phyloP scores from a whole-genome alignment of 371 early-diverging fungal species.

The Mucor lusitanicus region DNA sequence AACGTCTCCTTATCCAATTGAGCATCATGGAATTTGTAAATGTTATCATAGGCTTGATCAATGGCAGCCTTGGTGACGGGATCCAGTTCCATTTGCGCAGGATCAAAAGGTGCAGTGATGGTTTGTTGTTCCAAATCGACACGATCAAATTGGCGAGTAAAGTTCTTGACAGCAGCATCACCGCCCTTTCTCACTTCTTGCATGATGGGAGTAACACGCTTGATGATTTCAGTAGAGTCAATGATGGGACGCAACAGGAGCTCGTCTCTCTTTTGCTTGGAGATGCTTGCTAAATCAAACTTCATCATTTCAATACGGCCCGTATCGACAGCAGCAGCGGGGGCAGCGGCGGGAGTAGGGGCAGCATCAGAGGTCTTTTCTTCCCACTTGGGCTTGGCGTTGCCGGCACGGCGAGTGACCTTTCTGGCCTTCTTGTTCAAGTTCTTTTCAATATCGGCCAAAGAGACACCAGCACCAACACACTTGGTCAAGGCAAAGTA shows the following conservation, averaged over 20 bases:
- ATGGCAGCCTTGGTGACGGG: slow-evolving; percentile 80
- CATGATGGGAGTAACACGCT: slow-evolving; percentile 90
- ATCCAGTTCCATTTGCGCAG: slow-evolving; percentile 66
- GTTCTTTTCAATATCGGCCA: slow-evolving; percentile 87
- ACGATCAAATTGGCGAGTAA: slow-evolving; percentile 90
- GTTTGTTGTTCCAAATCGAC: slow-evolving; percentile 74
- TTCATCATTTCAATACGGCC: slow-evolving; percentile 66
- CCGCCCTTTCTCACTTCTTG: slow-evolving; percentile 81
- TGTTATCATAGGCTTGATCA: slow-evolving; percentile 93
- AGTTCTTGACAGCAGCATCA: slow-evolving; percentile 82
- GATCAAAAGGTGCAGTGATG: slow-evolving; percentile 84
- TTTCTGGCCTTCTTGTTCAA: slow-evolving; percentile 83
- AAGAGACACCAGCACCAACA: slow-evolving; percentile 75
- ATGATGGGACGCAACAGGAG: slow-evolving; percentile 92
- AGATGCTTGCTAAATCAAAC: slow-evolving; percentile 51
- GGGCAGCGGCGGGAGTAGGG: slow-evolving; percentile 20
- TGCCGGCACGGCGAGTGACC: slow-evolving; percentile 90
- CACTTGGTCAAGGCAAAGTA: slow-evolving; percentile 95
- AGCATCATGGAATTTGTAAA: slow-evolving; percentile 92
- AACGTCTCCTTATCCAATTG: slow-evolving; percentile 78
- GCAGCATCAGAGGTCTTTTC: slow-evolving; percentile 18
- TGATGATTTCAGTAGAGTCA: slow-evolving; percentile 82
- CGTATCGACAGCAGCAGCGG: background rate
- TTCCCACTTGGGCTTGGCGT: slow-evolving; percentile 85
- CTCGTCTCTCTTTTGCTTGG: slow-evolving; percentile 47